These are phyloP conservation scores for Paxillus involutus DNA, from an alignment of 768 basidiomycete genomes.

Conservation along the genomic window DNA sequence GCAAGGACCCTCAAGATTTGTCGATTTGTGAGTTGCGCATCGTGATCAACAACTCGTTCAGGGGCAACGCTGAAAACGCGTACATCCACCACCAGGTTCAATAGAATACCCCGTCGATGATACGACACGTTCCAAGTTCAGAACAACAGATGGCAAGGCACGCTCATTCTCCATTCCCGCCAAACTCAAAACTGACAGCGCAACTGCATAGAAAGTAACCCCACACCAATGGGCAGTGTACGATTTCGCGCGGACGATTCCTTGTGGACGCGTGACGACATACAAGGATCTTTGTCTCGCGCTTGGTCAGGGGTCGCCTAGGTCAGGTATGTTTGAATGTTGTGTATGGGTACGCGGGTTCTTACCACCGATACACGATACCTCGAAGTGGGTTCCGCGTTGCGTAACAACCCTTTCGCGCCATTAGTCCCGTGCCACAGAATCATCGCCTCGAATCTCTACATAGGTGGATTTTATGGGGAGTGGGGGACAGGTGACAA, in stretches of 20 bases:
- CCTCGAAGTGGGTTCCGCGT: conserved; percentile 57
- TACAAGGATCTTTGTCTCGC: conserved; percentile 53
- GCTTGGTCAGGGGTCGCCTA: conserved; percentile 56
- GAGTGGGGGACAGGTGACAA: conserved; percentile 54
- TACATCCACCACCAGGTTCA: conserved; percentile 1
- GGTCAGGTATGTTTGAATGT: conserved; percentile 48
- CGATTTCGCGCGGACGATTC: conserved; percentile 50
- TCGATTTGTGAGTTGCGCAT: conserved; percentile 1
- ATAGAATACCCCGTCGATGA: conserved; percentile 13
- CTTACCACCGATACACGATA: background rate
- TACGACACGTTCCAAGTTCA: conserved; percentile 20
- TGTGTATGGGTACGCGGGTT: background rate
- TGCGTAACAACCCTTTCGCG: conserved; percentile 65
- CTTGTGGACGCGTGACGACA: conserved; percentile 51
- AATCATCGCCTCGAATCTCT: conserved; percentile 59
- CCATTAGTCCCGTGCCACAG: conserved; percentile 72
- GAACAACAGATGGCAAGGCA: conserved; percentile 30
- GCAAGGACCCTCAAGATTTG: background rate
- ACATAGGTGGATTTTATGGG: conserved; percentile 63
- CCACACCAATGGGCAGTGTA: conserved; percentile 62
- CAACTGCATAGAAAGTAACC: conserved; percentile 43
- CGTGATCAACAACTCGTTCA: too few relatives aligned
- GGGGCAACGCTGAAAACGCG: too few relatives aligned
- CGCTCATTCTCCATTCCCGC: background rate
- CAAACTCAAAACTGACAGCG: background rate